phyloP scores from a whole-genome alignment of 108 stramenopile genomes.

The Poteriospumella lacustris region DNA sequence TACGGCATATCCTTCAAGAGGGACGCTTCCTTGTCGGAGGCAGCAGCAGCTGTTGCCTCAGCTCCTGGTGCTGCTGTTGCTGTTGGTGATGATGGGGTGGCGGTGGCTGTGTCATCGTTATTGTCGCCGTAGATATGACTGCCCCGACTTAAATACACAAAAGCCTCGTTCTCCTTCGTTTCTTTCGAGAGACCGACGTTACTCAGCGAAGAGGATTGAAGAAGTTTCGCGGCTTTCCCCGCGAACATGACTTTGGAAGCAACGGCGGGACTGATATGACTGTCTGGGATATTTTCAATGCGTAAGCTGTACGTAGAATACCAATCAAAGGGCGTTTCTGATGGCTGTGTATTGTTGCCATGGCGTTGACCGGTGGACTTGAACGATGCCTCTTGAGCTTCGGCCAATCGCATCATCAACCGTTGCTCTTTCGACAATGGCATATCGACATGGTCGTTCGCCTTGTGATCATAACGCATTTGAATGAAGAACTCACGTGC shows the following conservation, averaged over 20 bases:
- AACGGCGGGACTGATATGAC: too few species aligned
- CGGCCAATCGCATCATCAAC: background rate
- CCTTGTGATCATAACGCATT: background rate
- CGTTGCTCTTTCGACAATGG: background rate
- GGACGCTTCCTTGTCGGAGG: background rate
- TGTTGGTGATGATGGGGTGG: too few species aligned
- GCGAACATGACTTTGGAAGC: too few species aligned
- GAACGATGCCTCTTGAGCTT: background rate
- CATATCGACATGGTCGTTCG: background rate
- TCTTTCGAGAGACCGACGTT: too few species aligned
- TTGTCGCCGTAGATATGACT: too few species aligned
- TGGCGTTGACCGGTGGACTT: background rate
- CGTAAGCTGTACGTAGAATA: too few species aligned
- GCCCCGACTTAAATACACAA: too few species aligned
- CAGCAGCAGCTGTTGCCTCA: background rate
- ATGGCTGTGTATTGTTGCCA: background rate
- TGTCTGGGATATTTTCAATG: too few species aligned
- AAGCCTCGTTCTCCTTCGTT: too few species aligned
- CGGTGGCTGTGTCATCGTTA: too few species aligned
- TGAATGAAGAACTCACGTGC: constrained; percentile 21
- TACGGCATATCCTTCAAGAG: background rate
- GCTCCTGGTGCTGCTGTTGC: background rate
- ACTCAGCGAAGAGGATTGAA: too few species aligned
- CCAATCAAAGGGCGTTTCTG: background rate
- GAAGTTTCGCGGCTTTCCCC: too few species aligned